Percentiles rank a stretch among this genome's conserved stretches.
Conservation (phyloP, 441 rosid genomes). For the Hypseocharis bilobata region DNA sequence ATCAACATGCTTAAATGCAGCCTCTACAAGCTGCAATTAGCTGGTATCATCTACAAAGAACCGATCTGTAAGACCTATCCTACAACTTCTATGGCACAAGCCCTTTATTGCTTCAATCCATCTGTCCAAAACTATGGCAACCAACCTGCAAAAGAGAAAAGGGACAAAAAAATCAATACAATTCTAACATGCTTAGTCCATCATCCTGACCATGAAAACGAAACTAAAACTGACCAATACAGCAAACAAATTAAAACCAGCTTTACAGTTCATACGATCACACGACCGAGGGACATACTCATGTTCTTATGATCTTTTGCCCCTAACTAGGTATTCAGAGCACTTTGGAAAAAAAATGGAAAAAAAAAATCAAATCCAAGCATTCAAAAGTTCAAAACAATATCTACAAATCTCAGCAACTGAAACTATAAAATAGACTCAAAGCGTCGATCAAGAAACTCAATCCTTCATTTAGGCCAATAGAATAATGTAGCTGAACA, state of each 20-base stretch:
- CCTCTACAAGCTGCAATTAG: slow-evolving; percentile 59
- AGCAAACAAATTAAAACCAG: not conserved
- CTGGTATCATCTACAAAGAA: slow-evolving; percentile 40
- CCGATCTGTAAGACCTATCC: slow-evolving; percentile 14
- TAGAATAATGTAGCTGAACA: not conserved
- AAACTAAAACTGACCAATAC: not conserved
- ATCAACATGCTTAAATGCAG: slow-evolving; percentile 77
- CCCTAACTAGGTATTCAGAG: no score
- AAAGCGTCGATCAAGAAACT: not conserved
- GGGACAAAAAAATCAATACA: slow-evolving; percentile 4
- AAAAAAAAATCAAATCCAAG: not conserved
- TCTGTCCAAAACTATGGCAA: slow-evolving; percentile 18
- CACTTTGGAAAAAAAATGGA: no score
- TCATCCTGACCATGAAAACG: no score
- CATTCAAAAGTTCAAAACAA: not conserved
- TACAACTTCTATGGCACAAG: slow-evolving; percentile 14
- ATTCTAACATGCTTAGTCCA: slow-evolving; percentile 3
- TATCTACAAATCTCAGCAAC: not conserved
- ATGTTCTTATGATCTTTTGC: no score
- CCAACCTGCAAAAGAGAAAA: slow-evolving; percentile 27
- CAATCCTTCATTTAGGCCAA: not conserved
- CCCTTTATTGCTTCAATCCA: slow-evolving; percentile 17
- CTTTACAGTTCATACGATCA: no score
- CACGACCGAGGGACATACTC: no score
- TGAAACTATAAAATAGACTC: not conserved